Evolutionary conservation across 306 rosid species (phyloP).

Genomic region (Dalbergia oliveri): DNA sequence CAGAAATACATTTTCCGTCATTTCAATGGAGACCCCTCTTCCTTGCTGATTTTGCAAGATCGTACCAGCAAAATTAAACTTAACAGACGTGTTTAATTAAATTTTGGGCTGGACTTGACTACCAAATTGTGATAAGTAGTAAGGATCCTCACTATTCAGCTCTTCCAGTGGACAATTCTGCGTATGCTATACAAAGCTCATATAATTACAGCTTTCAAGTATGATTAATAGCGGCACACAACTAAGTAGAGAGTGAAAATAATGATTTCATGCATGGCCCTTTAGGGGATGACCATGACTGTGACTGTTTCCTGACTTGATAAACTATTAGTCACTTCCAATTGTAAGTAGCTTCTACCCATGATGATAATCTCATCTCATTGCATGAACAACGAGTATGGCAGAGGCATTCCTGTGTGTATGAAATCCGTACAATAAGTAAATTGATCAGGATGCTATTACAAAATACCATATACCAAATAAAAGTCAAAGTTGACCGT

Average conservation of each 20-base stretch:
- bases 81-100: not conserved
- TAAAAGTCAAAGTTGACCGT: no score
- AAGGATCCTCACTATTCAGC: constrained; percentile 23
- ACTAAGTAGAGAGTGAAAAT: not conserved
- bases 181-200: constrained; percentile 45
- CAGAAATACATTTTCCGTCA: not conserved
- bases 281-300: not conserved
- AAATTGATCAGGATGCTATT: not conserved
- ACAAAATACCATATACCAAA: no score
- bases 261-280: constrained; percentile 37
- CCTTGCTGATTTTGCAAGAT: not conserved
- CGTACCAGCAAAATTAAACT: not conserved
- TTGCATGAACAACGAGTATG: constrained; percentile 10
- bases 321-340: constrained; percentile 34
- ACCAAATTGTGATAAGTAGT: no score
- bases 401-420: constrained; percentile 23
- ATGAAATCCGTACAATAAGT: not conserved
- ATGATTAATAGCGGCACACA: constrained; percentile 37
- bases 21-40: no score
- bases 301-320: constrained; percentile 23
- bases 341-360: constrained; percentile 29
- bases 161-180: constrained; percentile 16
- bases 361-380: constrained; percentile 10
- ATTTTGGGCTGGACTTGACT: constrained; percentile 1
- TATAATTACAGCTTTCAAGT: constrained; percentile 22